Percentiles rank a stretch among this genome's conserved stretches.
These are phyloP conservation scores for Jasminum sambac DNA, from an alignment of 257 asterid genomes.

Conservation along the genomic window DNA sequence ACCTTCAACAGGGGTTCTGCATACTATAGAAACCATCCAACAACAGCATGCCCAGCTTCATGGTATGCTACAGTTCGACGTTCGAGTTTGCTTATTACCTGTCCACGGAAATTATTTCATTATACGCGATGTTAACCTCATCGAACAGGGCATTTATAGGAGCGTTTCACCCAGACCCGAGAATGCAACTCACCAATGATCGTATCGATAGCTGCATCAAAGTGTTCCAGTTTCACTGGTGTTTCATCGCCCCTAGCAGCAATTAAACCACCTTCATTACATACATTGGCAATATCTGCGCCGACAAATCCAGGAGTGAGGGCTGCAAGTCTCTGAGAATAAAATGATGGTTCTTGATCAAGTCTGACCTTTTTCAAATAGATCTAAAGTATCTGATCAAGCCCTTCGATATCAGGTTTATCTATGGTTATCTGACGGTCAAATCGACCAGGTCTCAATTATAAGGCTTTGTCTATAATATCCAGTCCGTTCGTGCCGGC, in stretches of 20 bases:
- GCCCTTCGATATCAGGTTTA: slow-evolving; percentile 90
- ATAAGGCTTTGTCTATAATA: slow-evolving; percentile 78
- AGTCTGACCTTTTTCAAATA: slow-evolving; percentile 80
- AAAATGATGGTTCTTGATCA: slow-evolving; percentile 66
- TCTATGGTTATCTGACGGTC: slow-evolving; percentile 84
- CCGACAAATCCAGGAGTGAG: slow-evolving; percentile 97
- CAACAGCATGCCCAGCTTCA: slow-evolving; percentile 95
- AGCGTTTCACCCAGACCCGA: not conserved
- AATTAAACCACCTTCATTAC: slow-evolving; percentile 90
- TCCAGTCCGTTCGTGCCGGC: slow-evolving; percentile 94
- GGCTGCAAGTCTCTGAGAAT: slow-evolving; percentile 88
- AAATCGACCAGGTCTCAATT: slow-evolving; percentile 95
- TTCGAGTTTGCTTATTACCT: slow-evolving; percentile 91
- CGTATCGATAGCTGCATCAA: slow-evolving; percentile 87
- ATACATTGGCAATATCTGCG: slow-evolving; percentile 92
- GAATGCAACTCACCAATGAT: slow-evolving; percentile 56
- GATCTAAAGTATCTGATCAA: slow-evolving; percentile 77
- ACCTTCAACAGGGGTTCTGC: slow-evolving; percentile 93
- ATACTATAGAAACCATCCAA: slow-evolving; percentile 87
- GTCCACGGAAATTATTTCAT: slow-evolving; percentile 22
- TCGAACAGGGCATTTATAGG: not conserved
- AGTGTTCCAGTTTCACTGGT: slow-evolving; percentile 66
- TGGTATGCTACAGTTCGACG: slow-evolving; percentile 92
- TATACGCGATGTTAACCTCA: not conserved
- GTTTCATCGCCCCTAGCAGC: slow-evolving; percentile 74